Conservation (phyloP, 139 green algal genomes). For the Coelastrella sp. region DNA sequence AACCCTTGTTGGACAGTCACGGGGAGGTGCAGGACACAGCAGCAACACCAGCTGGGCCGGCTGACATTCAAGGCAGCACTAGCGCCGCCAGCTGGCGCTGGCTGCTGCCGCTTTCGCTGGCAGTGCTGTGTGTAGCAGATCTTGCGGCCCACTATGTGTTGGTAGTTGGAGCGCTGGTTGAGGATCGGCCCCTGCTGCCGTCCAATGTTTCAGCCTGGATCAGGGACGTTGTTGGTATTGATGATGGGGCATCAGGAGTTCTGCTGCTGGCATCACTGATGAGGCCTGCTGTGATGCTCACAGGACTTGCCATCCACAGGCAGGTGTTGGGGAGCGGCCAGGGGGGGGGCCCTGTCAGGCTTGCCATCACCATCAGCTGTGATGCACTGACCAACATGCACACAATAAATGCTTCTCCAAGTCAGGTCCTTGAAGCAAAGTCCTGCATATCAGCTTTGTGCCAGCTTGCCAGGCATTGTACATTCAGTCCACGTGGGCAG, state of each 20-base stretch:
- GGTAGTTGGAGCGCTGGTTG: constrained; percentile 35
- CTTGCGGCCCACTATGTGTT: constrained; percentile 36
- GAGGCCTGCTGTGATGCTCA: constrained; percentile 15
- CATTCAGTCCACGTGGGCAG: no score
- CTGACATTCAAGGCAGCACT: background rate
- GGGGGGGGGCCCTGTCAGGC: no score
- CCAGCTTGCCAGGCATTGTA: no score
- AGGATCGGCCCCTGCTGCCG: constrained; percentile 24
- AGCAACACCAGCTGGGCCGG: background rate
- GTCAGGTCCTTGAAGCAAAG: no score
- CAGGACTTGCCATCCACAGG: constrained; percentile 21
- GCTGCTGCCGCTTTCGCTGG: constrained; percentile 33
- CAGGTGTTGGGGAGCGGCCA: background rate
- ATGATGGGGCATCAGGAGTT: constrained; percentile 8
- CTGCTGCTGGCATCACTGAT: constrained; percentile 20
- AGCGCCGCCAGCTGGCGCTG: constrained; percentile 21
- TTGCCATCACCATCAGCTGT: no score
- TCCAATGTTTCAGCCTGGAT: constrained; percentile 10
- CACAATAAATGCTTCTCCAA: no score
- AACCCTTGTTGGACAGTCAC: constrained; percentile 5
- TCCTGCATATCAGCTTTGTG: no score
- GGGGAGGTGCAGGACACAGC: no score
- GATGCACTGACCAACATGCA: no score
- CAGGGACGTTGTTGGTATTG: constrained; percentile 21
- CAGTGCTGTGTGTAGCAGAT: background rate